Percentiles rank a stretch among this genome's conserved stretches.
Evolutionary conservation across 306 rosid genomes (phyloP).

Genomic region (Crotalaria pallida): DNA sequence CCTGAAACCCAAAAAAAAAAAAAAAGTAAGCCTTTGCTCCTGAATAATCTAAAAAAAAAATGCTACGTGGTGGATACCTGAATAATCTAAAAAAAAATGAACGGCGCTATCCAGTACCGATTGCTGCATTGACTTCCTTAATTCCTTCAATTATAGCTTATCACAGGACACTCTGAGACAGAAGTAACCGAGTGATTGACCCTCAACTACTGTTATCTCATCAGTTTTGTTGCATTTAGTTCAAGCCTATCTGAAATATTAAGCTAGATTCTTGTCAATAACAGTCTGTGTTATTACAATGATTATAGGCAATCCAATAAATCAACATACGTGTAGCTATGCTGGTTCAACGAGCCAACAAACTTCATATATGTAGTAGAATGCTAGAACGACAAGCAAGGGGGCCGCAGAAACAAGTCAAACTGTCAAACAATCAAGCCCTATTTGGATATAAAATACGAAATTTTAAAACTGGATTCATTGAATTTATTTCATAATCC

Average conservation of each 20-base stretch:
- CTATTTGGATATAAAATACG: too few relatives aligned
- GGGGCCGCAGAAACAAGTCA: too few relatives aligned
- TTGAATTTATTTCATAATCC: constrained; percentile 1
- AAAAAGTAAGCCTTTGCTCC: background rate
- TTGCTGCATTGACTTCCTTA: background rate
- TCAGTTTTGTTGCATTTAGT: background rate
- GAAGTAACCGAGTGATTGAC: background rate
- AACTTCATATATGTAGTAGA: too few relatives aligned
- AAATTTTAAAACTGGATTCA: background rate
- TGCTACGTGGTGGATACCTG: background rate
- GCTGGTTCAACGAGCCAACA: too few relatives aligned
- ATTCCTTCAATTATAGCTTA: background rate
- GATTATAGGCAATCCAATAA: background rate
- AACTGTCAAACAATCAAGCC: too few relatives aligned
- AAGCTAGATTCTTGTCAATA: background rate
- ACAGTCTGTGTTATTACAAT: background rate
- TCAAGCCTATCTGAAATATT: background rate
- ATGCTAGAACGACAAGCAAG: too few relatives aligned
- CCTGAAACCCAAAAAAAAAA: too few relatives aligned
- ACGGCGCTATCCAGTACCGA: background rate
- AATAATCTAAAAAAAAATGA: background rate
- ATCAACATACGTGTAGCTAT: background rate
- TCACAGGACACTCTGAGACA: background rate
- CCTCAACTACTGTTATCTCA: background rate
- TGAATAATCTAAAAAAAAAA: background rate